phyloP scores from a whole-genome alignment of 805 yeast species.

The Torulaspora maleeae region DNA sequence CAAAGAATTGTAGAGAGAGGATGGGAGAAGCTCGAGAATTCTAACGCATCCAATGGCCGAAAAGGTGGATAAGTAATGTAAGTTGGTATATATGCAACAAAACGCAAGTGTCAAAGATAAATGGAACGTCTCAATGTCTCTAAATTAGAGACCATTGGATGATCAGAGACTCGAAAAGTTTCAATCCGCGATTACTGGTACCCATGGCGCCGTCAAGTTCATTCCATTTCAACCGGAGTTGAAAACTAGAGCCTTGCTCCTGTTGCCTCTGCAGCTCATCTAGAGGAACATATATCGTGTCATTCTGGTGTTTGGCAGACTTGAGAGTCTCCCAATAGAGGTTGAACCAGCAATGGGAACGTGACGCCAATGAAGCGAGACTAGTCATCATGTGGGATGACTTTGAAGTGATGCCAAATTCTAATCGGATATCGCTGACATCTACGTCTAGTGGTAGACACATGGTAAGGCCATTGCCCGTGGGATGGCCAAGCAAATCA shows the following conservation, averaged over 20 bases:
- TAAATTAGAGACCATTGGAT: slow-evolving; percentile 29
- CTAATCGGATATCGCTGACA: slow-evolving; percentile 25
- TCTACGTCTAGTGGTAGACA: slow-evolving; percentile 10
- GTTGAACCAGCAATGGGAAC: slow-evolving; percentile 43
- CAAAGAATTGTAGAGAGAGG: slow-evolving; percentile 48
- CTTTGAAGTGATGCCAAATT: slow-evolving; percentile 21
- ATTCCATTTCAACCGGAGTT: slow-evolving; percentile 38
- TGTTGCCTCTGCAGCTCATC: slow-evolving; percentile 19
- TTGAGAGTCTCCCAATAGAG: slow-evolving; percentile 39
- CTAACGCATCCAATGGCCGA: slow-evolving; percentile 30
- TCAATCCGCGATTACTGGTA: slow-evolving; percentile 47
- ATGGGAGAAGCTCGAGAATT: slow-evolving; percentile 40
- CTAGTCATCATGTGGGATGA: slow-evolving; percentile 16
- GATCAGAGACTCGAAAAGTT: slow-evolving; percentile 48
- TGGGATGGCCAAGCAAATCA: slow-evolving; percentile 7
- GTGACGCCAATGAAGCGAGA: slow-evolving; percentile 19
- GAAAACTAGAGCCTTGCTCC: slow-evolving; percentile 14
- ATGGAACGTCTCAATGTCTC: neutral
- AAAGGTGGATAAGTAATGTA: slow-evolving; percentile 47
- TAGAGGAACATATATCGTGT: slow-evolving; percentile 10
- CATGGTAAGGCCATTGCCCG: slow-evolving; percentile 8
- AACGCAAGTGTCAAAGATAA: neutral
- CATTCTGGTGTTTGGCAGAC: slow-evolving; percentile 10
- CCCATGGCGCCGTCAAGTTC: slow-evolving; percentile 69
- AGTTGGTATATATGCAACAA: neutral